These are phyloP conservation scores for Chrysoporthe deuterocubensis DNA, from an alignment of 2,329 filamentous ascomycete species.

Conservation along the genomic window DNA sequence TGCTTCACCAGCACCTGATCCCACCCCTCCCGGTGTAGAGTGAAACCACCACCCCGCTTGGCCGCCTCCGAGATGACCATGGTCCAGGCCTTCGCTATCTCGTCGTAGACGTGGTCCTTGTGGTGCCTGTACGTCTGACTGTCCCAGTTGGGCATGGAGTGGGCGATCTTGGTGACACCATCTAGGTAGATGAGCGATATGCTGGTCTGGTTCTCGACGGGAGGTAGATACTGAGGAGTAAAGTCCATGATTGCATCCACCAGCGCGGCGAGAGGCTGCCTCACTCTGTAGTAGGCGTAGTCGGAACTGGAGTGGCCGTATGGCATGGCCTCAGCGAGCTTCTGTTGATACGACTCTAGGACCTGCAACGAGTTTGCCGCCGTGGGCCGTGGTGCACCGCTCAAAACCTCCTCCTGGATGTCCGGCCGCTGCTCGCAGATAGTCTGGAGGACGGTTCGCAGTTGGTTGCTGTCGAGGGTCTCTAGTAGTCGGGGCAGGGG, in stretches of 20 bases:
- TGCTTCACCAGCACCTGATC: conserved; percentile 86
- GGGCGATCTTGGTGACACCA: conserved; percentile 86
- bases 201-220: conserved; percentile 82
- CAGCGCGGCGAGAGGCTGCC: conserved; percentile 76
- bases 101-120: conserved; percentile 95
- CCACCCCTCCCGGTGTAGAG: conserved; percentile 89
- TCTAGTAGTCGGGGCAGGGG: conserved; percentile 78
- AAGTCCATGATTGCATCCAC: conserved; percentile 92
- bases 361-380: conserved; percentile 80
- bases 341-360: conserved; percentile 78
- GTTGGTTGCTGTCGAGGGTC: conserved; percentile 83
- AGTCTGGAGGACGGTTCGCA: conserved; percentile 84
- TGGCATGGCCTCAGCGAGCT: conserved; percentile 79
- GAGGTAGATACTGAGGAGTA: conserved; percentile 92
- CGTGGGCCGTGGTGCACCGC: conserved; percentile 84
- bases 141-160: conserved; percentile 89
- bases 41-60: conserved; percentile 89
- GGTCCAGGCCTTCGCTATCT: conserved; percentile 92
- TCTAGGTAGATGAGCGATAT: conserved; percentile 87
- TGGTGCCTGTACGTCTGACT: conserved; percentile 86
- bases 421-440: conserved; percentile 90
- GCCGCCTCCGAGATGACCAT: conserved; percentile 87
- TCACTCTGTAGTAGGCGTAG: conserved; percentile 93
- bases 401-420: conserved; percentile 82
- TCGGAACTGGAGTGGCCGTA: conserved; percentile 85